Conservation (phyloP, 495 filamentous ascomycete species). For the Achaetomiella virescens region DNA sequence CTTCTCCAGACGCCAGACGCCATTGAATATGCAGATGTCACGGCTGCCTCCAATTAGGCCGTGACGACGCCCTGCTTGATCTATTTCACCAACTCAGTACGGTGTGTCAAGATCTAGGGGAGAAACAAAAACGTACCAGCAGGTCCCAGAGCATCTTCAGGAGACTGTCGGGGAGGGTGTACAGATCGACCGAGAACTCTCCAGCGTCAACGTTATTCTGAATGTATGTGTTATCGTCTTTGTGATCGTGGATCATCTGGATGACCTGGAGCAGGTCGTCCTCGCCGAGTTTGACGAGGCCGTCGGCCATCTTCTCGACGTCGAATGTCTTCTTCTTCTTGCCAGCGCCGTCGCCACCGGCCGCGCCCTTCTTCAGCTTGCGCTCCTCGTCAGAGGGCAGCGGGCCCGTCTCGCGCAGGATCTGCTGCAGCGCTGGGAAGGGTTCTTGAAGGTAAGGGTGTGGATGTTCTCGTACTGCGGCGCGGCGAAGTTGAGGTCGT, state of each 20-base stretch:
- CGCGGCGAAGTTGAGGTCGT: slow-evolving; percentile 88
- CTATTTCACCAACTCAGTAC: neutral
- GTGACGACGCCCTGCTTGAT: slow-evolving; percentile 4
- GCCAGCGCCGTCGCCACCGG: slow-evolving; percentile 49
- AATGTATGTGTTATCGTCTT: slow-evolving; percentile 83
- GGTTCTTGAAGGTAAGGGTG: slow-evolving; percentile 80
- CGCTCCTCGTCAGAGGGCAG: slow-evolving; percentile 66
- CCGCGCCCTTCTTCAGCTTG: slow-evolving; percentile 50
- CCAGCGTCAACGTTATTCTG: slow-evolving; percentile 97
- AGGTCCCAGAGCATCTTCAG: slow-evolving; percentile 94
- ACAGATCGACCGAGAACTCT: slow-evolving; percentile 97
- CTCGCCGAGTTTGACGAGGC: slow-evolving; percentile 36
- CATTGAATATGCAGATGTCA: slow-evolving; percentile 12
- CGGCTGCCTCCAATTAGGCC: neutral
- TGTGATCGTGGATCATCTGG: slow-evolving; percentile 96
- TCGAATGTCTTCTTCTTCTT: slow-evolving; percentile 88
- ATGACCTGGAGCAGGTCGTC: slow-evolving; percentile 85
- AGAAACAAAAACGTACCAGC: slow-evolving; percentile 36
- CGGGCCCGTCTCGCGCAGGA: slow-evolving; percentile 74
- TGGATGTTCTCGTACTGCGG: slow-evolving; percentile 81
- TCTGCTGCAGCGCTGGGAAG: slow-evolving; percentile 71
- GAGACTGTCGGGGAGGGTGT: slow-evolving; percentile 78
- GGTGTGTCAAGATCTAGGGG: neutral
- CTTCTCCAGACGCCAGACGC: slow-evolving; percentile 13
- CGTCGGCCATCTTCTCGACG: slow-evolving; percentile 93